Percentiles rank a stretch among this genome's conserved stretches.
phyloP scores from a whole-genome alignment of 2,329 filamentous ascomycete species.

The Ophiostoma perfectum region DNA sequence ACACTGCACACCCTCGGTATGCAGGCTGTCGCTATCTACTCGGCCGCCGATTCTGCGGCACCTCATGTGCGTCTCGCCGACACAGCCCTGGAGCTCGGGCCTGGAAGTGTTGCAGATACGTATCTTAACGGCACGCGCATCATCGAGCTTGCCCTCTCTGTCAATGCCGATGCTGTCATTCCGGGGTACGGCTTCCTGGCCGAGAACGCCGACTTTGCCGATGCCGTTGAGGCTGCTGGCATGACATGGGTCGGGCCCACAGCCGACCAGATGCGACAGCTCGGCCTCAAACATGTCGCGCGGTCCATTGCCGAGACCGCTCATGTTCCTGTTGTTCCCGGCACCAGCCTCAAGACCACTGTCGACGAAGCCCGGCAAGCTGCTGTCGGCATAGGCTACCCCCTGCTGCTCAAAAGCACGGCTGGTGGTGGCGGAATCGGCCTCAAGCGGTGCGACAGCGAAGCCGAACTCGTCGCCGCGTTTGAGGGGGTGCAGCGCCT shows the following conservation, averaged over 20 bases:
- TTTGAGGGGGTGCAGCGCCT: slow-evolving; percentile 42
- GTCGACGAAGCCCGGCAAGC: slow-evolving; percentile 50
- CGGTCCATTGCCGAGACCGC: slow-evolving; percentile 35
- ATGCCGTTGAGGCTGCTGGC: slow-evolving; percentile 29
- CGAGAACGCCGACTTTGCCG: slow-evolving; percentile 21
- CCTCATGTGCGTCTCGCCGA: slow-evolving; percentile 28
- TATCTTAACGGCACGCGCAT: slow-evolving; percentile 25
- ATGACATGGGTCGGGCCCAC: slow-evolving; percentile 20
- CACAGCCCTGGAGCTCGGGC: slow-evolving; percentile 22
- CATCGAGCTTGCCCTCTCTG: slow-evolving; percentile 21
- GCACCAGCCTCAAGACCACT: slow-evolving; percentile 25
- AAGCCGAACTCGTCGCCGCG: slow-evolving; percentile 46
- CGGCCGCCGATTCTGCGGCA: slow-evolving; percentile 25
- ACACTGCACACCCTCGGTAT: slow-evolving; percentile 17
- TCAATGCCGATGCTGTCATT: slow-evolving; percentile 15
- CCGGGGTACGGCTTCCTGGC: slow-evolving; percentile 23
- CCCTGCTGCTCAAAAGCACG: slow-evolving; percentile 54
- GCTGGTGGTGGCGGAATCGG: slow-evolving; percentile 63
- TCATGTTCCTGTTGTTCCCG: slow-evolving; percentile 38
- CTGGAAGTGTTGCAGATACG: slow-evolving; percentile 22
- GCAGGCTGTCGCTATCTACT: slow-evolving; percentile 26
- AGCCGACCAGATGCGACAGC: background rate
- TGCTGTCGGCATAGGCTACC: slow-evolving; percentile 35
- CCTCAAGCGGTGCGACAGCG: slow-evolving; percentile 31
- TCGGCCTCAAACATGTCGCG: slow-evolving; percentile 23